A percentile compares a stretch with the other conserved stretches of the same genome.
Evolutionary conservation across 2,329 filamentous ascomycete species (phyloP).

Genomic region (Sarocladiaceae sp.): DNA sequence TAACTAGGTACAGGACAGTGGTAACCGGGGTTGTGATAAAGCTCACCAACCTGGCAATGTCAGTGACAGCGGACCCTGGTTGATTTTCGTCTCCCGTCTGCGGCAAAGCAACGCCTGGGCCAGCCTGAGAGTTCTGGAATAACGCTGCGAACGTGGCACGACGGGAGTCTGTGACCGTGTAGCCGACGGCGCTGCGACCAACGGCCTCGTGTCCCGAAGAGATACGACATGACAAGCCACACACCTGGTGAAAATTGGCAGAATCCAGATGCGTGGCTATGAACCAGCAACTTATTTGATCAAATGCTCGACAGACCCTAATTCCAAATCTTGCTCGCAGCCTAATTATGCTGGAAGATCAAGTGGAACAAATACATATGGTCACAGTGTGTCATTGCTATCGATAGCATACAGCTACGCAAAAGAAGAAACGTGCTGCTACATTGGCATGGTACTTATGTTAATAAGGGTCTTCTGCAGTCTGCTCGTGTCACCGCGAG

Average conservation of each 20-base stretch:
- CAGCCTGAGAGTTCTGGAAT: conserved; percentile 6
- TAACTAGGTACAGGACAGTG: not conserved
- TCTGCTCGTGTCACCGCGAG: not conserved
- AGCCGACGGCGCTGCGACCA: conserved; percentile 1
- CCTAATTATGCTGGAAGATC: no score
- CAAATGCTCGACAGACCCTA: no score
- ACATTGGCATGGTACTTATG: conserved; percentile 1
- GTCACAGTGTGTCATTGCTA: no score
- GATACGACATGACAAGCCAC: not conserved
- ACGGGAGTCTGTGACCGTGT: conserved; percentile 1
- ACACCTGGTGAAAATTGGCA: no score
- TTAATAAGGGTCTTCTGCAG: conserved; percentile 3
- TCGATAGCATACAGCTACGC: no score
- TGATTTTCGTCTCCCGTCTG: conserved; percentile 6
- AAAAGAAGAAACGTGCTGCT: no score
- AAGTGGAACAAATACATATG: no score
- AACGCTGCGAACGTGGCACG: not conserved
- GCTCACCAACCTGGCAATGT: not conserved
- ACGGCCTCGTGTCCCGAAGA: not conserved
- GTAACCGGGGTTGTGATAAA: not conserved
- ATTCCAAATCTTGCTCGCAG: no score
- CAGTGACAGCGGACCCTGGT: not conserved
- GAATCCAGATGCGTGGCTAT: no score
- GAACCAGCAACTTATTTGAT: no score
- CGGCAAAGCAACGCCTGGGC: not conserved